phyloP scores from a whole-genome alignment of 768 basidiomycete species.

The Russula earlei region DNA sequence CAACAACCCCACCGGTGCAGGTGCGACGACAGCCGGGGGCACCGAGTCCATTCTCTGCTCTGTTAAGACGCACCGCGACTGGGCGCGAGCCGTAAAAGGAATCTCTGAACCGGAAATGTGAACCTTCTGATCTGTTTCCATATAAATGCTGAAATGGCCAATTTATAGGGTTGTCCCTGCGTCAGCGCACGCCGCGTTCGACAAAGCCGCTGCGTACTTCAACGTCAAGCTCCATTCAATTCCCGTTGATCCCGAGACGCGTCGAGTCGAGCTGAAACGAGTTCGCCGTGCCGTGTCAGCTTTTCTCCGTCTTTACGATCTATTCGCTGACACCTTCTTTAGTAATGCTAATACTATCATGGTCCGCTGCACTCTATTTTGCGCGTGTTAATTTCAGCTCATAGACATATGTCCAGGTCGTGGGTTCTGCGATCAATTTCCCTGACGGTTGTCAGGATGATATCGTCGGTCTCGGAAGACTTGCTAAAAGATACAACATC shows the following conservation, averaged over 20 bases:
- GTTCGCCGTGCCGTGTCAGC: slow-evolving; percentile 83
- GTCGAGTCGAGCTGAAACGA: slow-evolving; percentile 66
- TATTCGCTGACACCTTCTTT: slow-evolving; percentile 8
- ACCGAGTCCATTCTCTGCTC: slow-evolving; percentile 97
- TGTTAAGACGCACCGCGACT: slow-evolving; percentile 88
- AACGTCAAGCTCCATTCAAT: slow-evolving; percentile 83
- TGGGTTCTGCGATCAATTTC: slow-evolving; percentile 81
- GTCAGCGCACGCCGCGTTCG: slow-evolving; percentile 89
- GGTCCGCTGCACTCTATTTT: slow-evolving; percentile 32
- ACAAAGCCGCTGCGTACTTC: slow-evolving; percentile 85
- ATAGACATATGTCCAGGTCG: slow-evolving; percentile 40
- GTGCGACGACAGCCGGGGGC: slow-evolving; percentile 89
- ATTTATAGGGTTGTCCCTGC: slow-evolving; percentile 64
- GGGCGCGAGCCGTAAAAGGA: slow-evolving; percentile 78
- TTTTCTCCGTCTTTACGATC: slow-evolving; percentile 14
- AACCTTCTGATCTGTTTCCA: slow-evolving; percentile 21
- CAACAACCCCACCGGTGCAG: slow-evolving; percentile 77
- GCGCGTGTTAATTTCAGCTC: not conserved
- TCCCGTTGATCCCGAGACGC: slow-evolving; percentile 67
- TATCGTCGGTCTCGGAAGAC: slow-evolving; percentile 63
- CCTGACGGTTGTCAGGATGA: slow-evolving; percentile 83
- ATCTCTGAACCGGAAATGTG: slow-evolving; percentile 92
- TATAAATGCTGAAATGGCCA: slow-evolving; percentile 2
- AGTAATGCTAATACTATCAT: slow-evolving; percentile 87
- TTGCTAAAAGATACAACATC: slow-evolving; percentile 67